Percentiles rank a stretch among this genome's conserved stretches.
Conservation (phyloP, 192 early-diverging fungal genomes). For the Coemansia guatemalensis region DNA sequence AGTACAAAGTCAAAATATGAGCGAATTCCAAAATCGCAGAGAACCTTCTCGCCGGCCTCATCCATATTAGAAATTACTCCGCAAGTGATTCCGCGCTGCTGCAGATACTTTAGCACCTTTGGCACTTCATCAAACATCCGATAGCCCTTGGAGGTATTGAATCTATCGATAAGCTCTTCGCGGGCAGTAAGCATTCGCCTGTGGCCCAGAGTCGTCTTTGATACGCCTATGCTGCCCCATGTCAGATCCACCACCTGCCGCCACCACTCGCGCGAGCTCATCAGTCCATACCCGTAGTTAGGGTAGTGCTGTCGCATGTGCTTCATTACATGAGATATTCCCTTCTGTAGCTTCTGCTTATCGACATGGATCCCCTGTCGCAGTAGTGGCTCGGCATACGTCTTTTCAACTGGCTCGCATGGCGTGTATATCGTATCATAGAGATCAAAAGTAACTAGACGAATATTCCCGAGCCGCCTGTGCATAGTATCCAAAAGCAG, state of each 20-base stretch:
- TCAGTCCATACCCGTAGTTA: constrained; percentile 52
- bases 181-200: constrained; percentile 7
- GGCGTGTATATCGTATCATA: constrained; percentile 64
- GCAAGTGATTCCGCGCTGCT: constrained; percentile 48
- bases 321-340: constrained; percentile 47
- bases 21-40: constrained; percentile 39
- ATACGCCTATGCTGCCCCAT: constrained; percentile 44
- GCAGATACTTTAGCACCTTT: constrained; percentile 48
- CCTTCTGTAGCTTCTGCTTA: constrained; percentile 20
- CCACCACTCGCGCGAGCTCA: constrained; percentile 61
- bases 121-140: constrained; percentile 57
- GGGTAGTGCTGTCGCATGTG: constrained; percentile 47
- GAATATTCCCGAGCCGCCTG: constrained; percentile 31
- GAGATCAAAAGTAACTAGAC: constrained; percentile 66
- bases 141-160: constrained; percentile 55
- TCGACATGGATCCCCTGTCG: constrained; percentile 49
- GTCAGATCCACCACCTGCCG: constrained; percentile 52
- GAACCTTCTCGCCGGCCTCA: constrained; percentile 51
- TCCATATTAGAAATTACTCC: constrained; percentile 67
- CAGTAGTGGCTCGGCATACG: constrained; percentile 33
- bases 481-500: neutral
- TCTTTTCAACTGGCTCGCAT: constrained; percentile 22
- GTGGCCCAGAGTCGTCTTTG: neutral
- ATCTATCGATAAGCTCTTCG: constrained; percentile 48
- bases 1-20: constrained; percentile 62